phyloP scores from a whole-genome alignment of 768 basidiomycete genomes.

The Cystobasidium tubakii region DNA sequence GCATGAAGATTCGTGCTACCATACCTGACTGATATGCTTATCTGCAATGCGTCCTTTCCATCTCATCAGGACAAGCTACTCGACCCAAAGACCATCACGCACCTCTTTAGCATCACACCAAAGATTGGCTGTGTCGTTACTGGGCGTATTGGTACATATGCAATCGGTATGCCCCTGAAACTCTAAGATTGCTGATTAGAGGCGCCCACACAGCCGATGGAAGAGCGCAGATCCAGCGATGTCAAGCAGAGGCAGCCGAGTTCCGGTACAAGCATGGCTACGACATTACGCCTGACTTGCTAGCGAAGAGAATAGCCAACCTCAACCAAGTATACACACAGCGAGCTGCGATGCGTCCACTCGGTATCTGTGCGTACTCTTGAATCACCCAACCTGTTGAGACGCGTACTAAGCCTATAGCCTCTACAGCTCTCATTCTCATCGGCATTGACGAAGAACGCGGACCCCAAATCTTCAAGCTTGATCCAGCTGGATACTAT shows the following conservation, averaged over 20 bases:
- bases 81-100: slow-evolving; percentile 86
- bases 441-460: slow-evolving; percentile 84
- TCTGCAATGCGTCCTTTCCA: not conserved
- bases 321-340: slow-evolving; percentile 96
- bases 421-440: slow-evolving; percentile 75
- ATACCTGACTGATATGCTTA: not conserved
- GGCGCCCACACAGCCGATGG: slow-evolving; percentile 77
- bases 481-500: slow-evolving; percentile 97
- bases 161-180: too few species aligned
- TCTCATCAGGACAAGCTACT: slow-evolving; percentile 82
- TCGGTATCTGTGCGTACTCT: slow-evolving; percentile 73
- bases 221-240: slow-evolving; percentile 75
- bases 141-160: slow-evolving; percentile 76
- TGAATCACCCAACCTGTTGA: not conserved
- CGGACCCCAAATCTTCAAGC: slow-evolving; percentile 96
- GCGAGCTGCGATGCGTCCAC: slow-evolving; percentile 88
- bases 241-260: slow-evolving; percentile 78
- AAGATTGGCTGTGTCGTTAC: slow-evolving; percentile 97
- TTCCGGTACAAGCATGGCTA: slow-evolving; percentile 96
- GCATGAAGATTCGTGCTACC: not conserved
- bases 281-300: slow-evolving; percentile 94
- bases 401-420: slow-evolving; percentile 16
- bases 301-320: slow-evolving; percentile 88
- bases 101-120: slow-evolving; percentile 91
- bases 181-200: too few species aligned